Percentiles rank a stretch among this genome's conserved stretches.
These are phyloP conservation scores for Linderniella brevidens DNA, from an alignment of 257 asterid species.

Conservation along the genomic window DNA sequence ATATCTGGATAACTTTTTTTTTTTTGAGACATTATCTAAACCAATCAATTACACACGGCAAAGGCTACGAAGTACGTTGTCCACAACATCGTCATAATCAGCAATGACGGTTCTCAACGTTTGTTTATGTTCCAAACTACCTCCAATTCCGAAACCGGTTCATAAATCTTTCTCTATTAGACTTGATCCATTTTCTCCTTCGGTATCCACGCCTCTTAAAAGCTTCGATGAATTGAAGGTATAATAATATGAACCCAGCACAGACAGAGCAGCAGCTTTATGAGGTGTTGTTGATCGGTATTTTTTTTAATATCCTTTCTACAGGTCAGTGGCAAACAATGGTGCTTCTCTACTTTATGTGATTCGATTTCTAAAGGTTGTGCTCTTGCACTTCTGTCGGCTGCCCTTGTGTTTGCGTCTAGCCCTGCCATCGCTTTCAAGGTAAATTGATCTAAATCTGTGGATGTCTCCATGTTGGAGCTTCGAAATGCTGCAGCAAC, in stretches of 20 bases:
- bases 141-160: background rate
- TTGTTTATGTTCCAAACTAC: background rate
- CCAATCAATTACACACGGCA: too few species aligned
- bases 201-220: background rate
- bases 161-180: background rate
- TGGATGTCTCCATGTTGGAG: slow-evolving; percentile 8
- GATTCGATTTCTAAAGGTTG: slow-evolving; percentile 47
- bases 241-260: background rate
- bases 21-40: too few species aligned
- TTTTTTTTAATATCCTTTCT: background rate
- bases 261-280: background rate
- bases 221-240: too few species aligned
- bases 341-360: slow-evolving; percentile 14
- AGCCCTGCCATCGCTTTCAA: slow-evolving; percentile 87
- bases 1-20: too few species aligned
- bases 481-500: background rate
- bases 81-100: background rate
- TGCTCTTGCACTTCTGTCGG: slow-evolving; percentile 50
- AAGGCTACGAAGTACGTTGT: too few species aligned
- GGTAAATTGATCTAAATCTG: slow-evolving; percentile 15
- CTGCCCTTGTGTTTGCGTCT: slow-evolving; percentile 53
- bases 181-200: background rate
- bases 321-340: slow-evolving; percentile 20
- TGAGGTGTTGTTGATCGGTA: background rate
- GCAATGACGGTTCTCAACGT: background rate